A percentile compares a stretch with the other conserved stretches of the same genome.
Conservation (phyloP, 2,329 filamentous ascomycete species). For the Xylariaceae sp. region DNA sequence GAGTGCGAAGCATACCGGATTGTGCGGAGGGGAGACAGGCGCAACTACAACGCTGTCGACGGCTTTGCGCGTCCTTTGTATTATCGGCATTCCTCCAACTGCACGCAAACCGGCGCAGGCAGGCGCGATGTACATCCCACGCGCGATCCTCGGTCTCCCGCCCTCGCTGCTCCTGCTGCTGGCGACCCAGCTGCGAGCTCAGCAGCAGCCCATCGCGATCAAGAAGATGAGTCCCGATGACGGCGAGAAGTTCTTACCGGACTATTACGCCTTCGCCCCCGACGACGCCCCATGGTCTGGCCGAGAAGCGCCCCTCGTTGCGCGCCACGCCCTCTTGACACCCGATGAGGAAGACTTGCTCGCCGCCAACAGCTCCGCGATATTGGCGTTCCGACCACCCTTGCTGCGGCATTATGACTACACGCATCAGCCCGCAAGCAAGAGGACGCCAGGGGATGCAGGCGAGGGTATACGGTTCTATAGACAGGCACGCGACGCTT, state of each 20-base stretch:
- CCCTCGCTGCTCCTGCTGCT: constrained; percentile 35
- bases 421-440: neutral
- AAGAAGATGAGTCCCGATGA: constrained; percentile 69
- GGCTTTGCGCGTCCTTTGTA: too few relatives aligned
- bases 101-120: too few relatives aligned
- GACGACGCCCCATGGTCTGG: constrained; percentile 16
- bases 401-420: constrained; percentile 44
- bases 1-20: too few relatives aligned
- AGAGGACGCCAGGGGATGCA: constrained; percentile 5
- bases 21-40: too few relatives aligned
- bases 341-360: constrained; percentile 25
- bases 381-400: constrained; percentile 41
- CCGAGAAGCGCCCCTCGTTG: constrained; percentile 24
- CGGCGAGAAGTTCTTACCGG: constrained; percentile 68
- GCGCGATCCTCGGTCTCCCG: constrained; percentile 31
- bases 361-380: constrained; percentile 29
- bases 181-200: constrained; percentile 27
- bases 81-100: too few relatives aligned
- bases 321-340: constrained; percentile 8
- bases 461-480: constrained; percentile 27
- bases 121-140: constrained; percentile 32
- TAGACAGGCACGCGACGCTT: constrained; percentile 40
- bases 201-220: constrained; percentile 52
- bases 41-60: too few relatives aligned
- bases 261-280: constrained; percentile 54